phyloP scores from a whole-genome alignment of 805 yeast genomes.

The Wickerhamiella hasegawae region DNA sequence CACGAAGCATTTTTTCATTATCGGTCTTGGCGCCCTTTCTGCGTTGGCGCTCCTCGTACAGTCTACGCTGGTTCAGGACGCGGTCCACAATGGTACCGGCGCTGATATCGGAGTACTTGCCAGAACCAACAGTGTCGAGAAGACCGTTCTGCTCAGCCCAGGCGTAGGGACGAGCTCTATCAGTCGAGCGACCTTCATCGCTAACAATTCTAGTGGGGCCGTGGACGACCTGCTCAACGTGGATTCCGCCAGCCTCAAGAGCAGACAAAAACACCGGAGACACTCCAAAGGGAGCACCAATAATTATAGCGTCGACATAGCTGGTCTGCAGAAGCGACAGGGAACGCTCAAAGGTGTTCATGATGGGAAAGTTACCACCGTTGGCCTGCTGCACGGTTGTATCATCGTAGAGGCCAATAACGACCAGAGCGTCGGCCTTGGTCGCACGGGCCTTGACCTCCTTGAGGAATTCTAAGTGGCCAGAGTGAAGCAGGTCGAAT shows the following conservation, averaged over 20 bases:
- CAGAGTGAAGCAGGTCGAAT: conserved; percentile 86
- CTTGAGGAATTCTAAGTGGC: conserved; percentile 65
- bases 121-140: conserved; percentile 33
- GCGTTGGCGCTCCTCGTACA: conserved; percentile 74
- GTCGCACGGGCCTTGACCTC: conserved; percentile 28
- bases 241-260: conserved; percentile 27
- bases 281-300: conserved; percentile 40
- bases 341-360: conserved; percentile 76
- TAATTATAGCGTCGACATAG: conserved; percentile 62
- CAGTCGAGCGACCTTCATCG: conserved; percentile 19
- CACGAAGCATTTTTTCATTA: conserved; percentile 22
- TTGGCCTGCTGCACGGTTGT: conserved; percentile 34
- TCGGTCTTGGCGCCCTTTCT: conserved; percentile 72
- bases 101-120: conserved; percentile 47
- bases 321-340: conserved; percentile 78
- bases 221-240: conserved; percentile 31
- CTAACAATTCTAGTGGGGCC: conserved; percentile 38
- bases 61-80: conserved; percentile 47
- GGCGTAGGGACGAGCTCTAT: conserved; percentile 24
- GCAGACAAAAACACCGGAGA: conserved; percentile 15
- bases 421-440: conserved; percentile 28
- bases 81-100: conserved; percentile 60
- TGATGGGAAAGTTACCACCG: conserved; percentile 61
- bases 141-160: conserved; percentile 23
- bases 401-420: conserved; percentile 59